Percentiles rank a stretch among this genome's conserved stretches.
Conservation (phyloP, 2,329 filamentous ascomycete species). For the Boeremia lycopersici region DNA sequence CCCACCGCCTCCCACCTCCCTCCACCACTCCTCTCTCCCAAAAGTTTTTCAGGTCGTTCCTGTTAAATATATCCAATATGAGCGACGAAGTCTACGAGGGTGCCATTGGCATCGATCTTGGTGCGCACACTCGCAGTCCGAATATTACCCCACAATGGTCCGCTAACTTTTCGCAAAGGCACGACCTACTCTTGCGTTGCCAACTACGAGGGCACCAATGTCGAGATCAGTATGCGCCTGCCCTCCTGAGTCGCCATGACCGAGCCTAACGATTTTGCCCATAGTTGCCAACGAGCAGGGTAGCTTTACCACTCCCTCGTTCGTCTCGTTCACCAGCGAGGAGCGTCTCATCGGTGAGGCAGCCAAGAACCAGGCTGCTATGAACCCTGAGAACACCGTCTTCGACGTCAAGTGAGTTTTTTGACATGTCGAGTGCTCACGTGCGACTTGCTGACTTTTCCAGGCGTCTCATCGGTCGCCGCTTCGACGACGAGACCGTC, state of each 20-base stretch:
- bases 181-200: slow-evolving; percentile 99
- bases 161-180: slow-evolving; percentile 63
- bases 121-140: slow-evolving; percentile 56
- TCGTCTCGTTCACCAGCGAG: slow-evolving; percentile 98
- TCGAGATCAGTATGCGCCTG: slow-evolving; percentile 84
- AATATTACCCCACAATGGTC: slow-evolving; percentile 37
- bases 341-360: slow-evolving; percentile 99
- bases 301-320: slow-evolving; percentile 97
- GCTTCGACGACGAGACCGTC: slow-evolving; percentile 92
- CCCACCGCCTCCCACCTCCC: slow-evolving; percentile 36
- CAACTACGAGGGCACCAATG: slow-evolving; percentile 98
- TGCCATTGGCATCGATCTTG: slow-evolving; percentile 99
- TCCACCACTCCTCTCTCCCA: slow-evolving; percentile 39
- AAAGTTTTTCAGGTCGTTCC: slow-evolving; percentile 37
- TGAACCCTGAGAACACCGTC: slow-evolving; percentile 98
- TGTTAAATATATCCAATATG: slow-evolving; percentile 66
- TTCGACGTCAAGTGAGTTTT: slow-evolving; percentile 94
- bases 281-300: slow-evolving; percentile 98
- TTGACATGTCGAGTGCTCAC: neutral
- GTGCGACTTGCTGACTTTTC: slow-evolving; percentile 37
- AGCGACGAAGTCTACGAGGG: slow-evolving; percentile 98
- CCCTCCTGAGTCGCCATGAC: slow-evolving; percentile 4
- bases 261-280: slow-evolving; percentile 28
- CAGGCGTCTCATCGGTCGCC: slow-evolving; percentile 96
- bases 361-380: slow-evolving; percentile 99